phyloP scores from a whole-genome alignment of 192 early-diverging fungal species.

The Dissophora globulifera region DNA sequence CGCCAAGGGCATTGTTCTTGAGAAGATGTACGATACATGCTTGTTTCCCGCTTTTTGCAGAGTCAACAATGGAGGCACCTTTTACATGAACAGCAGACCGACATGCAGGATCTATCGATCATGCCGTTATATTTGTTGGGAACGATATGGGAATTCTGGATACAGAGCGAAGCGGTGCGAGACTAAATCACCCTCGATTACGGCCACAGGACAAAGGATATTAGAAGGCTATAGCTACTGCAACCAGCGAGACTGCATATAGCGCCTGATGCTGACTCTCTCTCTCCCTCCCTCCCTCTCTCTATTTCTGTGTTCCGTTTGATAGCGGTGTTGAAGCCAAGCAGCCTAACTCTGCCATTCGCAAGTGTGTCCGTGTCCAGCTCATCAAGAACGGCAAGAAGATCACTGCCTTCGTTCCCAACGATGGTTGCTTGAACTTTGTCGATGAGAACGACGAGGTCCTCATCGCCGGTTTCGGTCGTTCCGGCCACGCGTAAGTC shows the following conservation, averaged over 20 bases:
- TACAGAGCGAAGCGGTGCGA: no score
- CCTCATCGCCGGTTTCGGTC: slow-evolving; percentile 99
- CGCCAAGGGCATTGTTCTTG: slow-evolving; percentile 99
- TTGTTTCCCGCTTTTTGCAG: not conserved
- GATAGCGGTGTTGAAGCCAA: slow-evolving; percentile 98
- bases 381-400: slow-evolving; percentile 99
- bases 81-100: no score
- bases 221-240: no score
- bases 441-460: slow-evolving; percentile 99
- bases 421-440: slow-evolving; percentile 99
- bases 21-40: slow-evolving; percentile 90
- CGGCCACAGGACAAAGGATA: no score
- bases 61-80: no score
- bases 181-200: no score
- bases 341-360: slow-evolving; percentile 99
- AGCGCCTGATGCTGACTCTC: no score
- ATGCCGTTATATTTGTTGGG: no score
- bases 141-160: no score
- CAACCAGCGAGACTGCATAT: no score
- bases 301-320: not conserved
- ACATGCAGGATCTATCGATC: no score
- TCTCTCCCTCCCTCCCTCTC: no score
- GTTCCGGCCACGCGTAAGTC: slow-evolving; percentile 94
- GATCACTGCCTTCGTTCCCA: slow-evolving; percentile 99
- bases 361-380: slow-evolving; percentile 99